phyloP scores from a whole-genome alignment of 345 rosid genomes.

The Acer yangbiense region DNA sequence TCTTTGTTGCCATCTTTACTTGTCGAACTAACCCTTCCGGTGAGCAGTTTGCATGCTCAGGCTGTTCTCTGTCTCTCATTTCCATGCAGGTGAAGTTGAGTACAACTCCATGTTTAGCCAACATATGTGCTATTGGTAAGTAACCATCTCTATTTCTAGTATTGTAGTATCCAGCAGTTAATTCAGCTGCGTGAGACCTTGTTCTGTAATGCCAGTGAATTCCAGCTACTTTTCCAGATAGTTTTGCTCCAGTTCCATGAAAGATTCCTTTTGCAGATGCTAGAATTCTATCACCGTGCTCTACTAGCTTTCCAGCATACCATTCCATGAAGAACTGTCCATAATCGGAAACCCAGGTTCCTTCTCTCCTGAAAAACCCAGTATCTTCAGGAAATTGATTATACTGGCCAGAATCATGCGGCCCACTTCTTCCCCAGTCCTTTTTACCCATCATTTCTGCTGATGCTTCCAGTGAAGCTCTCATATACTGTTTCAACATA shows the following conservation, averaged over 20 bases:
- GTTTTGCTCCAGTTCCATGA: constrained; percentile 64
- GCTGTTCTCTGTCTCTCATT: constrained; percentile 82
- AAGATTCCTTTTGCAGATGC: constrained; percentile 70
- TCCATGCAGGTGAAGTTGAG: constrained; percentile 99
- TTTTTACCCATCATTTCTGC: constrained; percentile 67
- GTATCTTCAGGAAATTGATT: constrained; percentile 87
- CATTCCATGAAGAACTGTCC: constrained; percentile 89
- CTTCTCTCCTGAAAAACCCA: constrained; percentile 76
- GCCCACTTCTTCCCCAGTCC: constrained; percentile 82
- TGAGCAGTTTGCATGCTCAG: constrained; percentile 71
- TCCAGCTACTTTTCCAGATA: constrained; percentile 91
- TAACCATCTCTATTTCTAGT: constrained; percentile 81
- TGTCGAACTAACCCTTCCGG: constrained; percentile 90
- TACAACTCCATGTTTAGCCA: constrained; percentile 64
- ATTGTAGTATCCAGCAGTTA: constrained; percentile 86
- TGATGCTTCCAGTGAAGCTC: constrained; percentile 76
- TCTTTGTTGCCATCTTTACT: constrained; percentile 70
- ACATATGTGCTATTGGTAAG: constrained; percentile 71
- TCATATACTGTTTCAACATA: constrained; percentile 74
- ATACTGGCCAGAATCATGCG: constrained; percentile 88
- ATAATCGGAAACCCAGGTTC: constrained; percentile 87
- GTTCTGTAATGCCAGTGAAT: constrained; percentile 97
- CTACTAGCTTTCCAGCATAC: constrained; percentile 76
- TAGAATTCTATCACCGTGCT: constrained; percentile 78
- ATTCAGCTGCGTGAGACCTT: constrained; percentile 96